Percentiles rank a stretch among this genome's conserved stretches.
Evolutionary conservation across 2,329 filamentous ascomycete species (phyloP).

Genomic region (Neofusicoccum sp.): DNA sequence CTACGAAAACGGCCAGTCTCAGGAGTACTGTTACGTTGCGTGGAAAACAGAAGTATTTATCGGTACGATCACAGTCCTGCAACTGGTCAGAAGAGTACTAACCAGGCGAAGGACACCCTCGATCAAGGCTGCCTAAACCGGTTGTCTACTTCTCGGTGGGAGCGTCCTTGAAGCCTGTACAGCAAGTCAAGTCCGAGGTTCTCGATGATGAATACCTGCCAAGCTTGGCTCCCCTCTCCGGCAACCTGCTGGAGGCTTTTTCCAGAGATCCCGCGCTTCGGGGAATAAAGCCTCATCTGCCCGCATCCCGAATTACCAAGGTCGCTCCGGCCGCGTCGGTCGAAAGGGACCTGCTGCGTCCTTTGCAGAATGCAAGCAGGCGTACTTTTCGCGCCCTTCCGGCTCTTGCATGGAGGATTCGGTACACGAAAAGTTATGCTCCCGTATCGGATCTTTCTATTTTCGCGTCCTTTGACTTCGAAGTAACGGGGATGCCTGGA

Average conservation of each 20-base stretch:
- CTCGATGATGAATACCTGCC: conserved; percentile 66
- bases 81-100: neutral
- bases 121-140: conserved; percentile 67
- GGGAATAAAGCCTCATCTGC: conserved; percentile 67
- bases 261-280: conserved; percentile 64
- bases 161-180: conserved; percentile 58
- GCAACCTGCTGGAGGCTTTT: conserved; percentile 79
- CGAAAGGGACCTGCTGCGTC: conserved; percentile 61
- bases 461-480: conserved; percentile 72
- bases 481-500: conserved; percentile 71
- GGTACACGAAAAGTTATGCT: conserved; percentile 68
- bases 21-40: conserved; percentile 36
- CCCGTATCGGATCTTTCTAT: conserved; percentile 56
- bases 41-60: conserved; percentile 44
- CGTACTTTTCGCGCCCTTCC: conserved; percentile 67
- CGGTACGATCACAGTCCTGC: conserved; percentile 27
- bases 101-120: conserved; percentile 38
- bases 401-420: conserved; percentile 70
- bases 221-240: conserved; percentile 67
- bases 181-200: conserved; percentile 46
- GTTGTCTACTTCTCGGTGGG: conserved; percentile 64
- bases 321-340: conserved; percentile 68
- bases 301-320: conserved; percentile 72
- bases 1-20: conserved; percentile 17
- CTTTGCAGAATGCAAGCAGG: conserved; percentile 65